Conservation (phyloP, 164 flowering plant genomes). For the Berberis vulgaris region DNA sequence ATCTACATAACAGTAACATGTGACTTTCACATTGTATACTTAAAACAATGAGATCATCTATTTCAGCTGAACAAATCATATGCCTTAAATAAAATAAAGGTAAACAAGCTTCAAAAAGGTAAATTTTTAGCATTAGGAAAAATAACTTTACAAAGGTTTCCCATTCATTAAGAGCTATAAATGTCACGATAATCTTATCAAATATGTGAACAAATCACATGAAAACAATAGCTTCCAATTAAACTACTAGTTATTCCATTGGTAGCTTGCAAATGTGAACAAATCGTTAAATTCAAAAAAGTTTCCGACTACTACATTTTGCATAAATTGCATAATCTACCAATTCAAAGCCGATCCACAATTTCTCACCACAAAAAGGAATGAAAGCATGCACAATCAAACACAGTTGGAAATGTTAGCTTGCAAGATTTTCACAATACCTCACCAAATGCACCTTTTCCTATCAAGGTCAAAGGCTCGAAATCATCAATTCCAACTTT, state of each 20-base stretch:
- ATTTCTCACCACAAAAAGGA: background rate
- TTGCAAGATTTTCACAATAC: slow-evolving; percentile 20
- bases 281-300: too few species aligned
- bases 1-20: background rate
- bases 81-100: too few species aligned
- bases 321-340: background rate
- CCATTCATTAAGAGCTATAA: background rate
- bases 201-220: too few species aligned
- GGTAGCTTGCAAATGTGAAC: too few species aligned
- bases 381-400: background rate
- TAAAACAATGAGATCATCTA: too few species aligned
- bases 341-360: background rate
- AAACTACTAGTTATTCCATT: too few species aligned
- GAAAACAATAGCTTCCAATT: too few species aligned
- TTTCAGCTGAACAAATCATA: too few species aligned
- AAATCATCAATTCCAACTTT: slow-evolving; percentile 90
- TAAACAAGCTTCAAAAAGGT: background rate
- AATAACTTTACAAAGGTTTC: too few species aligned
- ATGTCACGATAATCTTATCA: background rate
- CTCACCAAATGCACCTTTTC: slow-evolving; percentile 92
- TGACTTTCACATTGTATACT: too few species aligned
- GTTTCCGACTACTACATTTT: background rate
- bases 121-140: background rate
- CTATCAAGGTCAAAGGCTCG: slow-evolving; percentile 66
- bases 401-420: too few species aligned